Evolutionary conservation across 139 green algal genomes (phyloP).

Genomic region (Chlorokybus atmophyticus): DNA sequence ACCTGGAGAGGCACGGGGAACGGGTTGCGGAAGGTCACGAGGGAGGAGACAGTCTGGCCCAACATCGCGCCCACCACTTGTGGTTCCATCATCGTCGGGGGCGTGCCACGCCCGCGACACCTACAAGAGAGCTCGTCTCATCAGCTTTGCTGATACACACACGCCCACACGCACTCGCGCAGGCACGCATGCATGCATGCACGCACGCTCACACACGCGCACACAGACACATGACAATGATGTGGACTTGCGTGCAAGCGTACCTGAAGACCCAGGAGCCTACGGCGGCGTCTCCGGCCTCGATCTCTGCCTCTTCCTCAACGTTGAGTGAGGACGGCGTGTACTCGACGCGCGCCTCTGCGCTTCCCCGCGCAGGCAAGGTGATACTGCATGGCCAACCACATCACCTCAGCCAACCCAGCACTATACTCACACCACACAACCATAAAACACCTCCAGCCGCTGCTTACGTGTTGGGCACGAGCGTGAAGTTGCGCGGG

Average conservation of each 20-base stretch:
- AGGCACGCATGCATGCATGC: too few species aligned
- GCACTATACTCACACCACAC: too few species aligned
- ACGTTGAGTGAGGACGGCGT: slow-evolving; percentile 25
- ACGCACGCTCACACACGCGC: too few species aligned
- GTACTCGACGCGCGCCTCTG: slow-evolving; percentile 32
- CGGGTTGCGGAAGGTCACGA: slow-evolving; percentile 36
- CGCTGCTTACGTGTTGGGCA: neutral
- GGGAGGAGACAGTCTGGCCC: neutral
- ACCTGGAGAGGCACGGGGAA: slow-evolving; percentile 21
- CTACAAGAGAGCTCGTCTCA: too few species aligned
- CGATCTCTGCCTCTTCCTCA: slow-evolving; percentile 24
- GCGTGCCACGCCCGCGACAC: neutral
- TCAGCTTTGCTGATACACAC: too few species aligned
- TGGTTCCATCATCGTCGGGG: neutral
- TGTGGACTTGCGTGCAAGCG: too few species aligned
- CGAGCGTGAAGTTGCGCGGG: slow-evolving; percentile 25
- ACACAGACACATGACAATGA: too few species aligned
- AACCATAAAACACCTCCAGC: too few species aligned
- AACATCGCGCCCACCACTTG: slow-evolving; percentile 5
- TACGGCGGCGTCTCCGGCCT: slow-evolving; percentile 7
- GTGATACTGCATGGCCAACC: too few species aligned
- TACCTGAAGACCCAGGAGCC: slow-evolving; percentile 30
- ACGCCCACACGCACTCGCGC: too few species aligned
- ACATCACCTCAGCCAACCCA: too few species aligned
- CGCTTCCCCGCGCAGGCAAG: slow-evolving; percentile 18